A percentile compares a stretch with the other conserved stretches of the same genome.
phyloP scores from a whole-genome alignment of 2,329 filamentous ascomycete genomes.

The Fusarium sp. region DNA sequence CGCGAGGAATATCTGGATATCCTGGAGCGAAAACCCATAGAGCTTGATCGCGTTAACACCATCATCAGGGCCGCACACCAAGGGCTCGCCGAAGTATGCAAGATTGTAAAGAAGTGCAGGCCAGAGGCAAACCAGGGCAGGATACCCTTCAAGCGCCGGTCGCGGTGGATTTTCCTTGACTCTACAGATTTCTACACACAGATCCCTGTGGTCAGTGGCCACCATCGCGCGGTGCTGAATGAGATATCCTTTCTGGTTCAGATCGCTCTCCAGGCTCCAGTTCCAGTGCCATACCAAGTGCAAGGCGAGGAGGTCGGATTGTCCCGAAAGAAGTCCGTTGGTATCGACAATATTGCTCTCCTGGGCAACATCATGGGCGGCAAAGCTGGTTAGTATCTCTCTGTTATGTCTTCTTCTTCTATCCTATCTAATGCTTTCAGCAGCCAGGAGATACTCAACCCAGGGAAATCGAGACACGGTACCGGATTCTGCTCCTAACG shows the following conservation, averaged over 20 bases:
- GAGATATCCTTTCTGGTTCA: constrained; percentile 44
- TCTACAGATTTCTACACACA: constrained; percentile 38
- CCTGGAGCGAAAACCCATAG: constrained; percentile 35
- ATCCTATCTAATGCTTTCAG: not conserved
- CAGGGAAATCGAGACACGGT: not conserved
- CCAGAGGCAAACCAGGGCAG: constrained; percentile 38
- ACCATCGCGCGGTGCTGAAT: constrained; percentile 43
- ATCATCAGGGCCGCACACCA: constrained; percentile 46
- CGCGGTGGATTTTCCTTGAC: constrained; percentile 43
- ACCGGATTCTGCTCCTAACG: not conserved
- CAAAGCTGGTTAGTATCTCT: constrained; percentile 1
- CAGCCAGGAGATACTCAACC: not conserved
- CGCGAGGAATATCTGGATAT: constrained; percentile 44
- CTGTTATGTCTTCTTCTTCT: not conserved
- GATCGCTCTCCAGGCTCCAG: constrained; percentile 6
- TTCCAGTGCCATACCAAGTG: not conserved
- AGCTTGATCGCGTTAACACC: constrained; percentile 42
- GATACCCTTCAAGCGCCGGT: constrained; percentile 32
- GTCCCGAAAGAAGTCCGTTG: not conserved
- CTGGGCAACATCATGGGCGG: constrained; percentile 24
- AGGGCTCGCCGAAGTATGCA: constrained; percentile 43
- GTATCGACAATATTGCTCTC: constrained; percentile 23
- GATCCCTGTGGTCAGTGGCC: constrained; percentile 40
- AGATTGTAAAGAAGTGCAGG: constrained; percentile 46
- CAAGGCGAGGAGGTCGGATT: not conserved